Evolutionary conservation across 805 yeast genomes (phyloP), one percentile per base, ranked within the genome.

Genomic region (Kuraishia molischiana): DNA sequence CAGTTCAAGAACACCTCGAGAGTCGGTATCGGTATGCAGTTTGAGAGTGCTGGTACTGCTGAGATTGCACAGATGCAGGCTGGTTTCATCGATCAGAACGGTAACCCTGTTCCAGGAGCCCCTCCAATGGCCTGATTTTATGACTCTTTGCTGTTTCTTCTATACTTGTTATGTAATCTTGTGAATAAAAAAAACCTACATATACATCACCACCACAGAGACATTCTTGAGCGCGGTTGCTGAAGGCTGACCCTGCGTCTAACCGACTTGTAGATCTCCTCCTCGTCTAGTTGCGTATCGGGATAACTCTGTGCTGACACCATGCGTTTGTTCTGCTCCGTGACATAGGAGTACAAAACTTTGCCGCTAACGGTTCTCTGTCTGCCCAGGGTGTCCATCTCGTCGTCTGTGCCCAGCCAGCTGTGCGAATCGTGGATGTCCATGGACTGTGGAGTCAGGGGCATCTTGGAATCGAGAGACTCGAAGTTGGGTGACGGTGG

Each of bases 21-120:
- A 62, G 66, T 90, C 48, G 98, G 98, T 57, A 75, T 89, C 51
- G 97, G 97, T 61, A 71, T 92, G 52, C 96, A 90, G 69, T 80
- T 92, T 48, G 97, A 92, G 71, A 79, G 92, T 47, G 90, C 92
- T 41, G 97, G 97, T 57, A 79, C 84, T 54, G 95, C 89, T 67
- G 92, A 85, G 67, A 74, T 86, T 51, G 78, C 85, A 72, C 73
- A 84, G 80, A 79, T 82, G 86, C 94, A 83, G 67, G 87, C 82
- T 64, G 90, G 90, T 53, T 67, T 83, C 62, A 62, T 79, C 46
- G 94, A 83, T 57, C 82, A 79, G 48, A 78, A 83, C 54, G 94
- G 92, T 55, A 83, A 83, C 70, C 90, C 92, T 53, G 72, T 83
- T 47, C 86, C 82, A 52, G 85, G 85, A 53, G 85, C 84, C 43